A percentile compares a stretch with the other conserved stretches of the same genome.
These are phyloP conservation scores for Coniferiporia weirii DNA, from an alignment of 1,284 basidiomycete genomes.

Conservation along the genomic window DNA sequence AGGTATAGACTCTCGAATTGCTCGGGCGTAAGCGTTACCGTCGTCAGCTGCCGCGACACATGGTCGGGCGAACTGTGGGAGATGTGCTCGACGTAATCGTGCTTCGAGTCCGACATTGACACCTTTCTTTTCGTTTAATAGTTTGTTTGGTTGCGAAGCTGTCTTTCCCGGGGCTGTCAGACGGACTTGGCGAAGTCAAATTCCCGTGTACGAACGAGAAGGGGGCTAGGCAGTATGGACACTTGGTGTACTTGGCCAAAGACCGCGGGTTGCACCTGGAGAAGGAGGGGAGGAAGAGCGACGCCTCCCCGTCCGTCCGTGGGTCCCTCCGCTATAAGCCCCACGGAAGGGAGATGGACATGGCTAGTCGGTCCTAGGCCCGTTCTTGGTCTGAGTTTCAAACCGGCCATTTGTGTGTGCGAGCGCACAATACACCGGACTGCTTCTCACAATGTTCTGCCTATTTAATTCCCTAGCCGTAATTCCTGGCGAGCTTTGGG, in stretches of 20 bases:
- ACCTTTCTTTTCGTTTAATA: neutral
- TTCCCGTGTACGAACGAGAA: neutral
- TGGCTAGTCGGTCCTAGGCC: neutral
- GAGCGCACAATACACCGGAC: neutral
- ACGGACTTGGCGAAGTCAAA: neutral
- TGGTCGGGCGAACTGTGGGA: conserved; percentile 7
- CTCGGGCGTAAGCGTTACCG: conserved; percentile 21
- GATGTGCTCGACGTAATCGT: conserved; percentile 14
- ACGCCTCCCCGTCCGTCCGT: neutral
- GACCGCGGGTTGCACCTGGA: neutral
- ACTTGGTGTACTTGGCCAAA: neutral
- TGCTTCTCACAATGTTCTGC: neutral
- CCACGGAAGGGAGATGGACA: neutral
- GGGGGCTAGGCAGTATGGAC: neutral
- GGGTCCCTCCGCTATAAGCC: neutral
- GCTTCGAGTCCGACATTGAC: conserved; percentile 20
- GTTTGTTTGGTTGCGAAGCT: neutral
- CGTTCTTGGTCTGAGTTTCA: neutral
- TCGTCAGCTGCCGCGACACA: conserved; percentile 17
- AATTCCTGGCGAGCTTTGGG: neutral
- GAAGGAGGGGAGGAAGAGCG: neutral
- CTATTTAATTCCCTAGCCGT: neutral
- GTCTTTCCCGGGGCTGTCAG: neutral
- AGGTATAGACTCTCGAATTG: conserved; percentile 23
- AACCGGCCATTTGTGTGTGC: neutral